Conservation (phyloP, 805 yeast genomes). For the Starmerella davenportii region DNA sequence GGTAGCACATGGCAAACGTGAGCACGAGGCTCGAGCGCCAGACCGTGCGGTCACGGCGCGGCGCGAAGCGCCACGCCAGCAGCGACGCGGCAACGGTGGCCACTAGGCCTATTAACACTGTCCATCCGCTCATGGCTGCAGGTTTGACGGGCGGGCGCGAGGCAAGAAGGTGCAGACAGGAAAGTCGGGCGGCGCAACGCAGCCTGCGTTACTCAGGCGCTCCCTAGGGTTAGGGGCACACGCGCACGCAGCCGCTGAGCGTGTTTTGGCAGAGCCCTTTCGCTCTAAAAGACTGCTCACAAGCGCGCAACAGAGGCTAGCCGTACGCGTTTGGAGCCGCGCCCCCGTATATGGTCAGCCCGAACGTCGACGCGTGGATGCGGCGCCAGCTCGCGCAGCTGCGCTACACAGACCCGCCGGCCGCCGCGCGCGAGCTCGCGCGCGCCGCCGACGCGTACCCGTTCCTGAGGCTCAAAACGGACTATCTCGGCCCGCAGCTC, state of each 20-base stretch:
- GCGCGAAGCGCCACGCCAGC: slow-evolving; percentile 72
- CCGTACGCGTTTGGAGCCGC: too few species aligned
- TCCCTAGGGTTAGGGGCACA: too few species aligned
- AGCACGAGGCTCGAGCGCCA: slow-evolving; percentile 56
- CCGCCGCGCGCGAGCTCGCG: slow-evolving; percentile 45
- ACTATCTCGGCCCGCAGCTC: slow-evolving; percentile 39
- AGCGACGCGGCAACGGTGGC: slow-evolving; percentile 40
- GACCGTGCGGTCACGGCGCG: slow-evolving; percentile 50
- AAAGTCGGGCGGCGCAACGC: too few species aligned
- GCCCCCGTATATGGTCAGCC: slow-evolving; percentile 12
- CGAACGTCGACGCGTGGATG: slow-evolving; percentile 30
- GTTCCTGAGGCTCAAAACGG: slow-evolving; percentile 50
- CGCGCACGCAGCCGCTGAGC: too few species aligned
- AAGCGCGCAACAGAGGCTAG: too few species aligned
- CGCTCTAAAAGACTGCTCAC: too few species aligned
- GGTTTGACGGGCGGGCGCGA: too few species aligned
- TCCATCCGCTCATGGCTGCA: slow-evolving; percentile 37
- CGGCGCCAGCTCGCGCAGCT: slow-evolving; percentile 34
- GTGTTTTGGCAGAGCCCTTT: too few species aligned
- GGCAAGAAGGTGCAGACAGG: too few species aligned
- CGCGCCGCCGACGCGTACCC: slow-evolving; percentile 34
- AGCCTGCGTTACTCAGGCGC: too few species aligned
- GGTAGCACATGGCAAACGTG: slow-evolving; percentile 56
- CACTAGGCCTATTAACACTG: slow-evolving; percentile 47
- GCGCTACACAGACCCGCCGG: slow-evolving; percentile 41